Evolutionary conservation across 306 rosid genomes (phyloP), one percentile per base, ranked within the genome.

Genomic region (Prunus campanulata): DNA sequence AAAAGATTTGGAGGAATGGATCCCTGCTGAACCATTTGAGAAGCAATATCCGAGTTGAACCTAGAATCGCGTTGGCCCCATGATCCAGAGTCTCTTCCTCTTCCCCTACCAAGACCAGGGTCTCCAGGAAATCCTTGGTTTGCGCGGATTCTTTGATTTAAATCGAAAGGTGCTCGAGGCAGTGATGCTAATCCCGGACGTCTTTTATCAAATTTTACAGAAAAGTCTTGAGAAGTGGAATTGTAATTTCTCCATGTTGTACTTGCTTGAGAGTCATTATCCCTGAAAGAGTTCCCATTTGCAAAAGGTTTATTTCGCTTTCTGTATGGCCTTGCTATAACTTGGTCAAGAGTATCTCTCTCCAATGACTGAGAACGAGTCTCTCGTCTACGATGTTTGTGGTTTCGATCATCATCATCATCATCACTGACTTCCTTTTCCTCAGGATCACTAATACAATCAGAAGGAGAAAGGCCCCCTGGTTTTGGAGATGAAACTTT

Each of bases 391-490:
- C 97, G 89, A 88, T 92, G 96, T 82, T 92, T 92, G 81, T 92
- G 99, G 87, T 96, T 96, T 70, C 99, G 88, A 79, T 96, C 99
- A 69, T 92, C 98, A 54, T 95, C 99, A 29, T 95, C 97, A 0
- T 96, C 99, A 29, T 96, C 99, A 70, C 96, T 96, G 68, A 96
- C 86, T 85, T 96, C 99, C 88, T 90, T 91, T 77, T 96, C 99
- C 83, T 90, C 96, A 8, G 96, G 97, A 72, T 92, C 93, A 90
- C 92, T 89, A 71, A 71, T 75, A 52, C 83, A 85, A 84, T 89
- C 93, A 77, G 91, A 83, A 6, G 90, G 85, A 69, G 88, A 86
- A 83, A 87, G 90, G 74, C 80, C 66, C 60, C 80, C 91, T 44
- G 86, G 88, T 71, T 93, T 89, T 62, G 93, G 88, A 81, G 98